Evolutionary conservation across 768 basidiomycete genomes (phyloP).

Genomic region (Suillus spraguei): DNA sequence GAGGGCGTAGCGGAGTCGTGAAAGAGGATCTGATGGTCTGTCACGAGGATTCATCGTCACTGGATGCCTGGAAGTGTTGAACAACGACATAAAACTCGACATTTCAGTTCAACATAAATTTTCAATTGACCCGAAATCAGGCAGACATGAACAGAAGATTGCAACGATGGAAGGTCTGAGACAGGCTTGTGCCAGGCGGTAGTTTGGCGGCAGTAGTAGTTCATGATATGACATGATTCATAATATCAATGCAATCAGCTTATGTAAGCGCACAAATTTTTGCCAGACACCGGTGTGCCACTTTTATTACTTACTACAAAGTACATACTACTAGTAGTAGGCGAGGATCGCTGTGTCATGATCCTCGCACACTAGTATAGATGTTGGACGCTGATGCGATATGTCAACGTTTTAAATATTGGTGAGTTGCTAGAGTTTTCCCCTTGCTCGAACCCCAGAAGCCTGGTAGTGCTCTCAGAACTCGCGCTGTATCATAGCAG

Average conservation of each 20-base stretch:
- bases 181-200: not conserved
- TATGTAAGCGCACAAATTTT: not conserved
- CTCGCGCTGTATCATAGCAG: not conserved
- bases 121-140: not conserved
- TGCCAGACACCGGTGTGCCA: too few relatives aligned
- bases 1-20: conserved; percentile 73
- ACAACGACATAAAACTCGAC: conserved; percentile 35
- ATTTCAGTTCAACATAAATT: conserved; percentile 2
- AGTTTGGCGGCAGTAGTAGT: not conserved
- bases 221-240: not conserved
- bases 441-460: not conserved
- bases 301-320: too few relatives aligned
- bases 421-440: not conserved
- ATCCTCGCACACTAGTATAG: not conserved
- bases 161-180: not conserved
- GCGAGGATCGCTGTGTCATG: not conserved
- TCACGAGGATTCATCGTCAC: conserved; percentile 58
- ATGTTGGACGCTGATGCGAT: not conserved
- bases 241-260: not conserved
- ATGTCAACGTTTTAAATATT: not conserved
- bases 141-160: not conserved
- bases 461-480: not conserved
- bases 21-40: conserved; percentile 60
- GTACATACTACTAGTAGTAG: not conserved
- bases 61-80: conserved; percentile 51